Base-by-base conservation (phyloP, 2,329 filamentous ascomycete genomes). In the Trichoderma koningii region DNA sequence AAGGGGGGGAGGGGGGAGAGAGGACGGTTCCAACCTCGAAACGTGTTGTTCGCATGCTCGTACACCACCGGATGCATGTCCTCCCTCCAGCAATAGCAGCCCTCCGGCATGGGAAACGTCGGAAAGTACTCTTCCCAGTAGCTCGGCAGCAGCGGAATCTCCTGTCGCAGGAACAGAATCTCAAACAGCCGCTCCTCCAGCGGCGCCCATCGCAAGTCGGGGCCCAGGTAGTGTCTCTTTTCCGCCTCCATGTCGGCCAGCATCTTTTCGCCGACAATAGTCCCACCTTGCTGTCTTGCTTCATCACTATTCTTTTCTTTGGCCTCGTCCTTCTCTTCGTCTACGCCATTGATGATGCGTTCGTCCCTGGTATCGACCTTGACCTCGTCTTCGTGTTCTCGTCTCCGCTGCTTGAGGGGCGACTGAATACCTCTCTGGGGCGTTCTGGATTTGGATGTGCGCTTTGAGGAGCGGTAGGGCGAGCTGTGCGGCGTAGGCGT, bases 131-230 rank as follows among this genome's bases (percentile, higher is more conserved):
- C 69, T 15, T 73, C 71, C 79, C 79, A 81, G 34, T 78, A 75
- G 5, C 71, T 64, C 1, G 79, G 79, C 12, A 81, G 67, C 34
- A 81, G 73, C 2, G 79, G 76, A 3, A 77, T 71, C 64, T 79
- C 75, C 66, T 79, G 75, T n/a, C 79, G 70, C 68, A 77, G 71
- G 66, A 76, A 81, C 2, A 81, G 68, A 44, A 78, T 74, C 69
- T 79, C 76, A 62, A 80, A 81, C 38, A 81, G 73, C 2, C 69
- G 71, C 34, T 79, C 77, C 68, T 85, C 84, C n/a, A 80, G 80
- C 10, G 77, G 73, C 30, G 85, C 77, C 83, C 84, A 86, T 63
- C 78, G 75, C 52, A 78, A 78, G 47, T 82, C 14, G 34, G 34
- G 77, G 26, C 77, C 77, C 0, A 78, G 77, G 60, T 78, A 81